These are phyloP conservation scores for Magnolia sinica DNA, from an alignment of 164 flowering plant species.

Conservation along the genomic window DNA sequence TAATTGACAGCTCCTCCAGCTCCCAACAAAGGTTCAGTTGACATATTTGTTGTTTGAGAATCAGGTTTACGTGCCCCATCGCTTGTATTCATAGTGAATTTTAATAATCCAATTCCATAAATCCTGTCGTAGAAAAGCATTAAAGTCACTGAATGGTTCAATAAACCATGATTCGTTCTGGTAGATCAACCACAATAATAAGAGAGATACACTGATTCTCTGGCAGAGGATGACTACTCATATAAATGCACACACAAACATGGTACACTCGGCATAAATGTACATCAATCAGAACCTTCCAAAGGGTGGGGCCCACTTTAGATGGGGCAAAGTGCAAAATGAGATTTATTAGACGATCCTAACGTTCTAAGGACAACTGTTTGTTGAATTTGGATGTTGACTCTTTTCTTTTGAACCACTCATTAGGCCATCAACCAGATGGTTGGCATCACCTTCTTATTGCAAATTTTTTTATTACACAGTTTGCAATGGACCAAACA, in stretches of 20 bases:
- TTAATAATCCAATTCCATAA: background rate
- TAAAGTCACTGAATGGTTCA: too few species aligned
- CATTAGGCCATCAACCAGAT: background rate
- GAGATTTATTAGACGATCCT: too few species aligned
- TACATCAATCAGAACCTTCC: background rate
- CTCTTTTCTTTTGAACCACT: background rate
- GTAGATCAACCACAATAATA: background rate
- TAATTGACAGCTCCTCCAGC: slow-evolving; percentile 7
- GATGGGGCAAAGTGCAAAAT: background rate
- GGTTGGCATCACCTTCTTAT: background rate
- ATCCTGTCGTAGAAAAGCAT: background rate
- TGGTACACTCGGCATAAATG: background rate
- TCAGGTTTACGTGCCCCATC: slow-evolving; percentile 6
- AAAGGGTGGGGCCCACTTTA: background rate
- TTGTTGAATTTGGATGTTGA: background rate
- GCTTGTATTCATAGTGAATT: slow-evolving; percentile 9
- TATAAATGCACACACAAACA: background rate
- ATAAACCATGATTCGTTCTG: too few species aligned
- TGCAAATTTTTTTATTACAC: background rate
- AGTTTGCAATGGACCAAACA: background rate
- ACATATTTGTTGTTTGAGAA: slow-evolving; percentile 10
- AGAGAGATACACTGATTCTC: background rate
- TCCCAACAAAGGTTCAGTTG: slow-evolving; percentile 4
- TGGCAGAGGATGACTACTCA: background rate
- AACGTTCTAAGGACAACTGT: too few species aligned